Base-by-base conservation (phyloP, 176 grass and related monocot species). In the Thalia dealbata region DNA sequence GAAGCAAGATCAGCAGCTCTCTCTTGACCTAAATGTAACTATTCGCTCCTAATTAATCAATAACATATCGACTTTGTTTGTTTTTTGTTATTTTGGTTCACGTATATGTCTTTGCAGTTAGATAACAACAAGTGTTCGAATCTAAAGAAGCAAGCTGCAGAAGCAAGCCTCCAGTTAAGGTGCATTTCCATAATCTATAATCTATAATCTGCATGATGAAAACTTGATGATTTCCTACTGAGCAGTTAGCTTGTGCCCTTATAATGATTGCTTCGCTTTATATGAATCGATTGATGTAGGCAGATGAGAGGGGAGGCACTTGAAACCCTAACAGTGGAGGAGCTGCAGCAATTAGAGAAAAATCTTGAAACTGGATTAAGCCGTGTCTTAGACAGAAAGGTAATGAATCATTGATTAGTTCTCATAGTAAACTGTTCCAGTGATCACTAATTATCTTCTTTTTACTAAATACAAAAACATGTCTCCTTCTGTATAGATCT, bases 291-390 rank as follows among this genome's bases (percentile, higher is more conserved):
- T 30, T 7, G 41, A 35, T 82, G 50, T 69, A 99, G 95, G 64
- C 90, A 86, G 69, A 83, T 99, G 95, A 91, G 85, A 85, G 95
- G 95, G 71, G 87, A 99, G 79, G 85, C 86, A 38, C 90, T 99
- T 84, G 83, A 92, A 21, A 80, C 78, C 42, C 70, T 93, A 59
- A 86, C 73, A 84, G 70, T 88, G 16, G 89, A 79, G 48, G 83
- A 99, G 75, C 69, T 99, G 71, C 87, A 91, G 38, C 81, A 81
- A 71, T 82, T 99, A 71, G 95, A 99, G 83, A 93, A 63, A 77
- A 84, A 85, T 25, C 95, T 99, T 16, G 95, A 99, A 80, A 77
- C 78, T 52, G 85, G 95, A 76, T 72, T 97, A 35, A 81, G 73
- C 35, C 82, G 81, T 58, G 83, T 97, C 41, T 83, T 97, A 56